Base-by-base conservation (phyloP, 2,329 filamentous ascomycete genomes). In the Pestalotiopsis sp. region DNA sequence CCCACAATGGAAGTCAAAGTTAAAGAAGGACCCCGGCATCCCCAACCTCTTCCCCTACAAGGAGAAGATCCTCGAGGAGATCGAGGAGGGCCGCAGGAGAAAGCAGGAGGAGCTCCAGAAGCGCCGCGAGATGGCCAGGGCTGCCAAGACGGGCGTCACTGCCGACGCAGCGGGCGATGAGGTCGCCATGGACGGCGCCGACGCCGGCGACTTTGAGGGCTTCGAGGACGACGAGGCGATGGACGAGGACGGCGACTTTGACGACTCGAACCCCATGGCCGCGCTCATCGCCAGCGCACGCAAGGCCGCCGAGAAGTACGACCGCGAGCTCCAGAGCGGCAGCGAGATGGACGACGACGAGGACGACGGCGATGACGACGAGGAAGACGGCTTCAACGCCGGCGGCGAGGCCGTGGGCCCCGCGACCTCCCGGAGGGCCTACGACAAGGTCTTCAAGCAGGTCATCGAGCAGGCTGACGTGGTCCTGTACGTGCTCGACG, bases 31-130 rank as follows among this genome's bases (percentile, higher is more conserved):
- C 77, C 96, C 95, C 27, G 96, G 96, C 63, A 98, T 99, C 71
- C 96, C 96, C 56, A 99, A 98, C 78, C 84, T 98, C 45, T 99
- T 98, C 84, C 96, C 96, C 0, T 98, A 96, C 87, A 99, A 99
- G 85, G 95, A 98, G 81, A 95, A 92, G 85, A 89, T 99, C 36
- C 88, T 99, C 41, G 90, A 95, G 69, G 94, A 99, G 82, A 97
- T 99, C 75, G 96, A 99, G 83, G 94, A 97, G 83, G 92, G 90
- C 76, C 92, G 92, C 78, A 84, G 91, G 73, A 85, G 89, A 80
- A 98, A 95, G 84, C 90, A 90, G 72, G 94, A 97, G 77, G 94
- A 97, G 77, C 87, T 88, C 69, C 85, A 89, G 79, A 88, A 88
- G 78, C 87, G 89, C 75, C 89, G 89, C 71, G 93, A 97, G 77